These are phyloP conservation scores for Esteya vermicola DNA, from an alignment of 2,329 filamentous ascomycete species.

Conservation along the genomic window DNA sequence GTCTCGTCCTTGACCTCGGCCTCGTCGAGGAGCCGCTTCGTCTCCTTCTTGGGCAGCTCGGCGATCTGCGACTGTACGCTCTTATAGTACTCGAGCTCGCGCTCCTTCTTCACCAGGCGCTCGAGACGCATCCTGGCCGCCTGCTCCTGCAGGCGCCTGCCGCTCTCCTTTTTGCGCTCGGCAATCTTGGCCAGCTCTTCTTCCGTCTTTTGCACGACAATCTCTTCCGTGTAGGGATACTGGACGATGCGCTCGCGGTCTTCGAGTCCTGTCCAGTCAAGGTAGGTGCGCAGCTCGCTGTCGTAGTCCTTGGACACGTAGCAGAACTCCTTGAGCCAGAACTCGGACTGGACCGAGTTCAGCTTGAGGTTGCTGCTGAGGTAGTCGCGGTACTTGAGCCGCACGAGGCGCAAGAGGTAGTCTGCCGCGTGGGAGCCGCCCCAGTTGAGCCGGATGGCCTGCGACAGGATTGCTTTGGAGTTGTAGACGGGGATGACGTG, in stretches of 20 bases:
- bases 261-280: conserved; percentile 87
- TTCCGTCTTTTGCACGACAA: conserved; percentile 81
- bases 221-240: conserved; percentile 84
- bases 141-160: conserved; percentile 81
- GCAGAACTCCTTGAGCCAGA: conserved; percentile 77
- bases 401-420: conserved; percentile 79
- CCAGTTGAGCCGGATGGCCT: conserved; percentile 88
- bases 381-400: conserved; percentile 65
- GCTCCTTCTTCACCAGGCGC: conserved; percentile 88
- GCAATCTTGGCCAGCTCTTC: conserved; percentile 84
- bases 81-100: conserved; percentile 89
- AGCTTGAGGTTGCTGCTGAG: conserved; percentile 68
- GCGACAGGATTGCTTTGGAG: conserved; percentile 67
- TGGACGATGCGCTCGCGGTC: conserved; percentile 82
- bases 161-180: conserved; percentile 90
- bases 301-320: conserved; percentile 81
- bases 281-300: conserved; percentile 55
- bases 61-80: conserved; percentile 59
- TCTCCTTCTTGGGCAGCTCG: conserved; percentile 81
- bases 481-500: conserved; percentile 91
- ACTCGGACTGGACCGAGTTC: conserved; percentile 72
- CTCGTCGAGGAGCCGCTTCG: conserved; percentile 68
- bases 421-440: conserved; percentile 82
- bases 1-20: conserved; percentile 88
- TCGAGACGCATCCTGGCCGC: conserved; percentile 95